Evolutionary conservation across 1,284 basidiomycete genomes (phyloP), one percentile per base, ranked within the genome.

Genomic region (Cutaneotrichosporon sp.): DNA sequence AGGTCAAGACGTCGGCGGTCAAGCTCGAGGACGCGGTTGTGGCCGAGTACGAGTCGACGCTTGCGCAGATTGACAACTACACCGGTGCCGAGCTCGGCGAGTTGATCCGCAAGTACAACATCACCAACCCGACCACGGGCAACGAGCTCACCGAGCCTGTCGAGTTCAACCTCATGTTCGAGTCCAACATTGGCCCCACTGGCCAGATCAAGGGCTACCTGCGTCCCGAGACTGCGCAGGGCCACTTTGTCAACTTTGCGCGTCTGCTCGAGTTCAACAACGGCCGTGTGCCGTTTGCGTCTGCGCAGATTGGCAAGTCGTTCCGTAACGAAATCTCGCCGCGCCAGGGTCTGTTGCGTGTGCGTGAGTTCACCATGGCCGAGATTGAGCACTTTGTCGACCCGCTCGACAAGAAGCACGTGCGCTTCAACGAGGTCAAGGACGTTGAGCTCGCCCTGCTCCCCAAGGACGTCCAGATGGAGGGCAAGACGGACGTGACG

Each of bases 381-480:
- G 96, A 98, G 79, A 97, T 99, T 74, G 96, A 99, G 77, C 94
- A 99, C 79, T 99, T 81, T 67, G 94, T 98, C 64, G 94, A 98
- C 78, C 96, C 94, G 8, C 80, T 83, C 50, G 86, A 97, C 79
- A 99, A 98, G 79, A 78, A 76, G 20, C 96, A 98, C 76, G 78
- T 82, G 21, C 83, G 85, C 34, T 99, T 98, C 80, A 71, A 73
- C 55, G 89, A 94, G 65, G 84, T 90, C 60, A 83, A 84, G 59
- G 81, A 90, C 65, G 78, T 90, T 60, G 81, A 80, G 39, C 80
- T 97, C 37, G 78, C 81, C 18, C 80, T 97, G 51, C 82, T 98
- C 49, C 85, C 93, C 70, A 86, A 90, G 62, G 77, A 88, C 64
- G 83, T 87, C 23, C 96, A 99, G 73, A 77, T 80, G 49, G 79